Percentiles rank a stretch among this genome's conserved stretches.
Evolutionary conservation across 2,329 filamentous ascomycete species (phyloP).

Genomic region (Davidsoniella australis): DNA sequence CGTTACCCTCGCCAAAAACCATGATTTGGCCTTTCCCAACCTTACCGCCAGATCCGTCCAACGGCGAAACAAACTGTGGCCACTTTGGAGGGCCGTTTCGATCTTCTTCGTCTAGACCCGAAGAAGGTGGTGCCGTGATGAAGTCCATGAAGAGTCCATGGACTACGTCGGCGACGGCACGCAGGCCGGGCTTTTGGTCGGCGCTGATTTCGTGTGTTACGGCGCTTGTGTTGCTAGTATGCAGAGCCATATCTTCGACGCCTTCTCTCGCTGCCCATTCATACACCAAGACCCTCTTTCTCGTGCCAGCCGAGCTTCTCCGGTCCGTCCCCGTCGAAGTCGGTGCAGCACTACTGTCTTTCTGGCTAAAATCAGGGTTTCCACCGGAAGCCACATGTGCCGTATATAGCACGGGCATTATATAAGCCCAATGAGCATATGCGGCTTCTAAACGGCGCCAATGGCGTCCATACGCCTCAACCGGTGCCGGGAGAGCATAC

Average conservation of each 20-base stretch:
- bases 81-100: constrained; percentile 16
- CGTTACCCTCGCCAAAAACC: constrained; percentile 43
- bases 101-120: constrained; percentile 14
- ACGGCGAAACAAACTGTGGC: constrained; percentile 28
- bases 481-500: constrained; percentile 23
- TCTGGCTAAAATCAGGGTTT: no score
- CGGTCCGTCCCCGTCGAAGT: no score
- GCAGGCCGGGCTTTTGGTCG: constrained; percentile 23
- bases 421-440: constrained; percentile 48
- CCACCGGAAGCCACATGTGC: constrained; percentile 23
- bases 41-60: constrained; percentile 15
- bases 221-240: constrained; percentile 28
- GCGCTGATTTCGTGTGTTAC: constrained; percentile 26
- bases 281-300: constrained; percentile 32
- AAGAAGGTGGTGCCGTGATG: constrained; percentile 11
- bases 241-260: constrained; percentile 25
- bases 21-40: constrained; percentile 24
- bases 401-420: constrained; percentile 45
- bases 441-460: constrained; percentile 41
- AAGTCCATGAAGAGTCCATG: constrained; percentile 25
- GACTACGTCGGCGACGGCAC: constrained; percentile 25
- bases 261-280: constrained; percentile 36
- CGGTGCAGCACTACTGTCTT: no score
- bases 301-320: no score
- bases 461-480: constrained; percentile 29